Conservation (phyloP, 257 asterid species). For the Orobanche coerulescens region DNA sequence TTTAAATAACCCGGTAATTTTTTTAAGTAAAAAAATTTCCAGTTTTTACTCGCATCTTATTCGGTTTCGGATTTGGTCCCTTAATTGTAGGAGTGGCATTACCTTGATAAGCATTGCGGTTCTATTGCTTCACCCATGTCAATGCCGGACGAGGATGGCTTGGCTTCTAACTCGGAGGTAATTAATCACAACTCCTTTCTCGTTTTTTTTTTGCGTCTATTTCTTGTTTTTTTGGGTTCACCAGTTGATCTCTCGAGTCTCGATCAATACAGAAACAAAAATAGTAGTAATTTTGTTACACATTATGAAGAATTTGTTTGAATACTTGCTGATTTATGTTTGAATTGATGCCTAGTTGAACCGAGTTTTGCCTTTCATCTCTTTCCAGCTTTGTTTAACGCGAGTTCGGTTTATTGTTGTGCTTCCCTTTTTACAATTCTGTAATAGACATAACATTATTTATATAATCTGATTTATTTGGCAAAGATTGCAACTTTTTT, state of each 20-base stretch:
- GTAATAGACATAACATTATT: background rate
- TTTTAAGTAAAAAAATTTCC: background rate
- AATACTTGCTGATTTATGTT: background rate
- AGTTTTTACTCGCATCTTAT: background rate
- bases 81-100: slow-evolving; percentile 20
- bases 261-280: background rate
- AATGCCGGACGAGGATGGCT: slow-evolving; percentile 35
- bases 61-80: slow-evolving; percentile 13
- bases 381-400: background rate
- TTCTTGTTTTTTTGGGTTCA: background rate
- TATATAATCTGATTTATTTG: background rate
- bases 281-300: background rate
- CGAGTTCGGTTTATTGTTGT: background rate
- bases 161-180: slow-evolving; percentile 50
- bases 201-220: background rate
- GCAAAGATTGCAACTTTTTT: too few relatives aligned
- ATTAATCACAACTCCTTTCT: background rate
- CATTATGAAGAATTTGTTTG: background rate
- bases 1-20: background rate
- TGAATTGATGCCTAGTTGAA: background rate
- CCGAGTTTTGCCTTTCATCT: background rate
- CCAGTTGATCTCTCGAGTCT: background rate
- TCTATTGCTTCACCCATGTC: slow-evolving; percentile 31
- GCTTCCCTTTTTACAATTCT: background rate
- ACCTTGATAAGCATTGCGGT: slow-evolving; percentile 16